Evolutionary conservation across 192 early-diverging fungal genomes (phyloP).

Genomic region (Endogone sp.): DNA sequence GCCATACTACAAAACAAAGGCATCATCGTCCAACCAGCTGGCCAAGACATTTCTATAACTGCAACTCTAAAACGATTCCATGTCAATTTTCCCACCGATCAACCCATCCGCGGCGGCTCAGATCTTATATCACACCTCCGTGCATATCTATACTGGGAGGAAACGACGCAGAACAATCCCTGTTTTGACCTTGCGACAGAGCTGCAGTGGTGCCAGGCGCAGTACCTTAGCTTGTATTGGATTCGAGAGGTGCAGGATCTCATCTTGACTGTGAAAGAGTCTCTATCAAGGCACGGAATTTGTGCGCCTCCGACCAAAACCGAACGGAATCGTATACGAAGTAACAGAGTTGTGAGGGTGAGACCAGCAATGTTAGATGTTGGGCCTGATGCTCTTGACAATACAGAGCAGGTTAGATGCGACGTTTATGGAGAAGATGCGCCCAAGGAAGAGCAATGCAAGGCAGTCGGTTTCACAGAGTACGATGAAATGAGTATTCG

Average conservation of each 20-base stretch:
- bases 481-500: background rate
- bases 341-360: conserved; percentile 8
- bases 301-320: conserved; percentile 9
- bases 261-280: conserved; percentile 11
- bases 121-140: conserved; percentile 26
- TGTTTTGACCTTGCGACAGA: conserved; percentile 9
- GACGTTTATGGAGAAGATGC: too few relatives aligned
- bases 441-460: background rate
- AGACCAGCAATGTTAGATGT: background rate
- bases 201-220: conserved; percentile 21
- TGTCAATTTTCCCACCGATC: conserved; percentile 7
- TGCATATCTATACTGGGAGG: conserved; percentile 28
- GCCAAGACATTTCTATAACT: conserved; percentile 11
- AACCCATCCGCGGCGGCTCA: conserved; percentile 17
- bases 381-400: background rate
- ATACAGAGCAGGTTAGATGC: background rate
- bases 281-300: conserved; percentile 14
- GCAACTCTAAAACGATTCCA: conserved; percentile 21
- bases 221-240: conserved; percentile 28
- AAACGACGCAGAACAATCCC: conserved; percentile 8
- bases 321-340: conserved; percentile 19
- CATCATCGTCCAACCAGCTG: conserved; percentile 18
- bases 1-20: conserved; percentile 16
- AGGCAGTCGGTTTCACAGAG: background rate
- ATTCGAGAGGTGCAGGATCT: conserved; percentile 26